Evolutionary conservation across 2,329 filamentous ascomycete species (phyloP).

Genomic region (Pseudophaeomoniella oleicola): DNA sequence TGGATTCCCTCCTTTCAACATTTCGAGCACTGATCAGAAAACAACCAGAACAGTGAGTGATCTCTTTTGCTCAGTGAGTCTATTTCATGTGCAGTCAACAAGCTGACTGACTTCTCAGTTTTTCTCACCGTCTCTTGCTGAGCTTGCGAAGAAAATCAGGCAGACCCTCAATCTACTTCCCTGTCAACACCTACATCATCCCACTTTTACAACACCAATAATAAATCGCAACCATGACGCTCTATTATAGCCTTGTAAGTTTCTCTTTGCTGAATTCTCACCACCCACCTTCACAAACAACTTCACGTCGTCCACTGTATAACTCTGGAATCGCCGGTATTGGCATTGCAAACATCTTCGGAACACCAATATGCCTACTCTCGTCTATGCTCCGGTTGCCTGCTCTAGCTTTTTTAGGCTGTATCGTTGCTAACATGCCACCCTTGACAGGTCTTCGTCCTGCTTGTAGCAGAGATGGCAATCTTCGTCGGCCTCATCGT

Average conservation of each 20-base stretch:
- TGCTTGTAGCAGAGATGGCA: constrained; percentile 34
- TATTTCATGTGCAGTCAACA: no score
- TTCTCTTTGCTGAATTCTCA: constrained; percentile 3
- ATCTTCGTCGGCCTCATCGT: constrained; percentile 42
- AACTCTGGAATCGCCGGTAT: background rate
- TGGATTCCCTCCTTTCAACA: no score
- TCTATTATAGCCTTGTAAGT: constrained; percentile 42
- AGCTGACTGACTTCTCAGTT: no score
- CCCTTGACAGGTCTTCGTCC: constrained; percentile 28
- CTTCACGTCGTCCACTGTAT: constrained; percentile 1
- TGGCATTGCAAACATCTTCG: constrained; percentile 1
- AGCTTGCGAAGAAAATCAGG: no score
- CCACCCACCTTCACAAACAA: background rate
- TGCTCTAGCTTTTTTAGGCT: background rate
- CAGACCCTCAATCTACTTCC: no score
- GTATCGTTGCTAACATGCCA: constrained; percentile 4
- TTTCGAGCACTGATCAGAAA: no score
- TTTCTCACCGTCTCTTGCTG: no score
- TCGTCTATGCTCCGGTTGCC: constrained; percentile 21
- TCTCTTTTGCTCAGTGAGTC: no score
- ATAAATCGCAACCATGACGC: constrained; percentile 41
- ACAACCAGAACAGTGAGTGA: no score
- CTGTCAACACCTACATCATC: constrained; percentile 4
- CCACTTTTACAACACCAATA: background rate
- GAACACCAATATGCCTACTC: constrained; percentile 15